phyloP scores from a whole-genome alignment of 164 flowering plant species.

The Houttuynia cordata region DNA sequence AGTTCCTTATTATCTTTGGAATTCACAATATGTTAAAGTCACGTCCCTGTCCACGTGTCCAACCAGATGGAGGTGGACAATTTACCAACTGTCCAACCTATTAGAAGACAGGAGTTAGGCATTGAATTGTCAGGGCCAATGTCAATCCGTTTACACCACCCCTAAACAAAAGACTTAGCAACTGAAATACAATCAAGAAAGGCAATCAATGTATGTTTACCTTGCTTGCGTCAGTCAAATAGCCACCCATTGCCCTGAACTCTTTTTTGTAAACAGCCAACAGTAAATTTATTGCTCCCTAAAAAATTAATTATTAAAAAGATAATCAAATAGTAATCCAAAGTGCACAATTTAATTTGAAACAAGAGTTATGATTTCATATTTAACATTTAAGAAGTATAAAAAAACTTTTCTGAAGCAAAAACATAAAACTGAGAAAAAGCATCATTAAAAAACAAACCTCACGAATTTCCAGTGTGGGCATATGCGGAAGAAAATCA shows the following conservation, averaged over 20 bases:
- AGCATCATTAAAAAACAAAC: conserved; percentile 23
- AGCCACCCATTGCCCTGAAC: conserved; percentile 59
- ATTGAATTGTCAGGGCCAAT: background rate
- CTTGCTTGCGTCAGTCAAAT: conserved; percentile 75
- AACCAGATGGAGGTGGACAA: no score
- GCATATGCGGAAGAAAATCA: conserved; percentile 98
- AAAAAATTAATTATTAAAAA: background rate
- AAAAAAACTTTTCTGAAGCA: no score
- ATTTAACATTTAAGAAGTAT: no score
- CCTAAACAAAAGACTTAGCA: background rate
- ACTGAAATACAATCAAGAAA: background rate
- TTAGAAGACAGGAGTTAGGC: no score
- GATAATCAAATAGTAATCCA: background rate
- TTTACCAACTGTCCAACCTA: no score
- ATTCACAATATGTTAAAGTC: no score
- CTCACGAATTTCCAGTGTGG: conserved; percentile 96
- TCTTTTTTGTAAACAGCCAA: conserved; percentile 89
- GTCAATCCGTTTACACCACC: background rate
- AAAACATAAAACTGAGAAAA: background rate
- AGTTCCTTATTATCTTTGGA: no score
- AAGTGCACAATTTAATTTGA: background rate
- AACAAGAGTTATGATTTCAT: no score
- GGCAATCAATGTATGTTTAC: conserved; percentile 21
- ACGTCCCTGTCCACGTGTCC: no score
- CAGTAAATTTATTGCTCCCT: conserved; percentile 95